phyloP scores from a whole-genome alignment of 768 basidiomycete species.

The Rossbeevera mucosa region DNA sequence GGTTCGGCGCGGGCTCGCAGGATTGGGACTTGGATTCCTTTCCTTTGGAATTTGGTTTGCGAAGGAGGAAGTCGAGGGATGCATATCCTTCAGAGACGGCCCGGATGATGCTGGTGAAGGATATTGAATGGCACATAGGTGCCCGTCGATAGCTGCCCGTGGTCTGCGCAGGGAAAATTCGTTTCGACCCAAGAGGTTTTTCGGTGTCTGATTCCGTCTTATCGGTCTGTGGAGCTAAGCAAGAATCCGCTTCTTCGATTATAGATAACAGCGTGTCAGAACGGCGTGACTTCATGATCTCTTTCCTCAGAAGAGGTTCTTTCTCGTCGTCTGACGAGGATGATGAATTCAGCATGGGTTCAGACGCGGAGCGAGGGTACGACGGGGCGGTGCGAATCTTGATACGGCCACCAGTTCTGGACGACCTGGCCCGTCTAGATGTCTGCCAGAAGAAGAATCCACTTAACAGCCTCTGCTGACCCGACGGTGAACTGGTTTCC shows the following conservation, averaged over 20 bases:
- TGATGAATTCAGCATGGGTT: conserved; percentile 3
- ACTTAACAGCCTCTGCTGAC: neutral
- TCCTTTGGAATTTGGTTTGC: conserved; percentile 10
- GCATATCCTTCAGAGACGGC: conserved; percentile 13
- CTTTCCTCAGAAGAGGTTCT: conserved; percentile 2
- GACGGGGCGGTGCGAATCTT: neutral
- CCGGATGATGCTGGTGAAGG: conserved; percentile 12
- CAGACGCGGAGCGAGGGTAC: conserved; percentile 9
- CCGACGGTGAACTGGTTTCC: neutral
- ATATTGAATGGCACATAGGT: conserved; percentile 13
- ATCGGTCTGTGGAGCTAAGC: neutral
- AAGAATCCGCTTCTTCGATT: conserved; percentile 9
- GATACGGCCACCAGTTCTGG: neutral
- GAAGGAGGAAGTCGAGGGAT: conserved; percentile 16
- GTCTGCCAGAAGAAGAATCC: neutral
- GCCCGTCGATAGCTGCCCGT: conserved; percentile 11
- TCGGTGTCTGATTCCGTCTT: neutral
- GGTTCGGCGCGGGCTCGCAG: neutral
- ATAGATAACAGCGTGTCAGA: conserved; percentile 10
- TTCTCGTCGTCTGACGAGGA: conserved; percentile 7
- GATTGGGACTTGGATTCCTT: neutral
- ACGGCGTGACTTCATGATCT: conserved; percentile 5
- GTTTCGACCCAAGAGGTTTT: neutral
- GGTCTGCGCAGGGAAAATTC: neutral
- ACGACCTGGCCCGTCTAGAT: neutral